Evolutionary conservation across 2,329 filamentous ascomycete genomes (phyloP).

Genomic region (Thermomyces lanuginosus): DNA sequence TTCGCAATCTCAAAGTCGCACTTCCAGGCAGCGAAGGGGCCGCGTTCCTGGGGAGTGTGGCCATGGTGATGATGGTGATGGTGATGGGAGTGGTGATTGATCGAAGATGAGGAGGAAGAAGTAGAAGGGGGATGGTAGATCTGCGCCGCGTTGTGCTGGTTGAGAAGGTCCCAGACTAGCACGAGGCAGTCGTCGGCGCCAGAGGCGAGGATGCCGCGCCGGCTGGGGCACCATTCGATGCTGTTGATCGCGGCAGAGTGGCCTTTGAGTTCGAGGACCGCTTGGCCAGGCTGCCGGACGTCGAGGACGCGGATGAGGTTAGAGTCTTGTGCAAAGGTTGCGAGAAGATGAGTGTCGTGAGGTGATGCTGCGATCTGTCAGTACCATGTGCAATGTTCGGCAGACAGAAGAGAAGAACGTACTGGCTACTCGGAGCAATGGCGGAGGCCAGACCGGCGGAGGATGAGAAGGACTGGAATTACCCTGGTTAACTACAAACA

Average conservation of each 20-base stretch:
- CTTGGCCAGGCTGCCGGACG: conserved; percentile 88
- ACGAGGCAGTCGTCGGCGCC: conserved; percentile 87
- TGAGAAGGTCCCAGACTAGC: conserved; percentile 83
- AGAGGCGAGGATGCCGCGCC: conserved; percentile 75
- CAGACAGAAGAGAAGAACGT: conserved; percentile 8
- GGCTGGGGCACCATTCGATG: conserved; percentile 84
- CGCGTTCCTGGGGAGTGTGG: conserved; percentile 23
- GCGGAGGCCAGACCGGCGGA: conserved; percentile 43
- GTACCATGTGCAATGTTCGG: neutral
- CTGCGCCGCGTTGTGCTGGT: conserved; percentile 38
- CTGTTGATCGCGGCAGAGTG: conserved; percentile 76
- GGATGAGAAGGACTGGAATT: conserved; percentile 56
- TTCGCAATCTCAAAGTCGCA: conserved; percentile 33
- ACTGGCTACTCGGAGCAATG: conserved; percentile 29
- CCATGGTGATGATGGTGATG: no score
- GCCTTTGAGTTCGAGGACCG: conserved; percentile 79
- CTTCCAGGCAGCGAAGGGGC: conserved; percentile 30
- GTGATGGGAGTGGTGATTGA: no score
- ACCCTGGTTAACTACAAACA: conserved; percentile 34
- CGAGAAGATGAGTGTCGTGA: conserved; percentile 84
- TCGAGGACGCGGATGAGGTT: conserved; percentile 88
- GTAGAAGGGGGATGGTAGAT: conserved; percentile 20
- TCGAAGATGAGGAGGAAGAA: conserved; percentile 8
- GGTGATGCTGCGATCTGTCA: conserved; percentile 50
- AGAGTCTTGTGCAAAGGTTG: conserved; percentile 92